These are phyloP conservation scores for Pulveroboletus sp. DNA, from an alignment of 768 basidiomycete genomes.

Conservation along the genomic window DNA sequence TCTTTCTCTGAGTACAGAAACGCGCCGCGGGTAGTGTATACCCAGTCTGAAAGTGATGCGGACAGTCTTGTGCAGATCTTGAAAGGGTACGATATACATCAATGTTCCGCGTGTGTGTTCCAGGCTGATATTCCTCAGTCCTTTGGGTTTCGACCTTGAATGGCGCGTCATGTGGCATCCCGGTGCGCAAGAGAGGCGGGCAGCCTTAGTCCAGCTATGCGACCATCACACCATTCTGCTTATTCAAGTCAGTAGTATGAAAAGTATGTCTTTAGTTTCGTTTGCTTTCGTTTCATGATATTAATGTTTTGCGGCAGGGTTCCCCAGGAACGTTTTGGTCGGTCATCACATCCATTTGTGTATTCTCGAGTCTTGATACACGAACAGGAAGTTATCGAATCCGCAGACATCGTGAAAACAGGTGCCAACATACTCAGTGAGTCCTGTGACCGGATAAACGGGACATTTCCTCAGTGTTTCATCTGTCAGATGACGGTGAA, in stretches of 20 bases:
- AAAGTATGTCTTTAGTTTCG: constrained; percentile 28
- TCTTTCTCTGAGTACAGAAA: constrained; percentile 34
- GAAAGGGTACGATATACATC: constrained; percentile 31
- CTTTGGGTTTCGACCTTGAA: constrained; percentile 51
- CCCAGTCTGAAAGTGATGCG: constrained; percentile 38
- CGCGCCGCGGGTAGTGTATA: constrained; percentile 37
- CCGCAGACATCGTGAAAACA: constrained; percentile 37
- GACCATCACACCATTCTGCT: constrained; percentile 42
- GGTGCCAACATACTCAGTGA: constrained; percentile 48
- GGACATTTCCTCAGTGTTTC: neutral
- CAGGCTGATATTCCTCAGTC: constrained; percentile 25
- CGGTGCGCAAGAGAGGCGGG: constrained; percentile 32
- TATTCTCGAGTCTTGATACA: neutral
- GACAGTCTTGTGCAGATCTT: constrained; percentile 37
- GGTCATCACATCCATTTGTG: neutral
- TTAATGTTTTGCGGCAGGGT: constrained; percentile 28
- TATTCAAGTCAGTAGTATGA: constrained; percentile 47
- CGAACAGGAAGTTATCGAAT: constrained; percentile 43
- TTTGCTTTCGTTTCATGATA: neutral
- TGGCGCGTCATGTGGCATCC: constrained; percentile 40
- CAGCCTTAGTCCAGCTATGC: constrained; percentile 45
- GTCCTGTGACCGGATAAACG: constrained; percentile 10
- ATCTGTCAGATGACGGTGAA: constrained; percentile 41
- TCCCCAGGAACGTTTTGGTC: constrained; percentile 42
- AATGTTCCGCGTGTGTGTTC: neutral